Evolutionary conservation across 2,329 filamentous ascomycete genomes (phyloP).

Genomic region (Cryphonectria carpinicola): DNA sequence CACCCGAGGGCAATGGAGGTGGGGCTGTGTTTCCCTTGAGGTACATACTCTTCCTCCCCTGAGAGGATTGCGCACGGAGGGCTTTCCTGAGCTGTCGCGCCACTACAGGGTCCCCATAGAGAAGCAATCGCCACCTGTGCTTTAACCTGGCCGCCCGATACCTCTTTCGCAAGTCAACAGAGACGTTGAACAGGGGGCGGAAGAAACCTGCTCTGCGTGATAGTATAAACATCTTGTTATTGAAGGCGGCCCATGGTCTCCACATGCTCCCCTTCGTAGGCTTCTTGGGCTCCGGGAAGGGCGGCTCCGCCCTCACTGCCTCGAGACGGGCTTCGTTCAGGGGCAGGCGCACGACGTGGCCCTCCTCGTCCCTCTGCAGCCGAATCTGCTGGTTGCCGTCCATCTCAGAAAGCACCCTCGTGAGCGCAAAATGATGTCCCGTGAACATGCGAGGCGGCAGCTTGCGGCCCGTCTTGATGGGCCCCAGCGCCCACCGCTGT

Average conservation of each 20-base stretch:
- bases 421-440: constrained; percentile 19
- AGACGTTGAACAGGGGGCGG: not conserved
- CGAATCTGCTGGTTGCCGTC: not conserved
- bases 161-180: not conserved
- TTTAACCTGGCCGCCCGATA: not conserved
- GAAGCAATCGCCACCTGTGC: not conserved
- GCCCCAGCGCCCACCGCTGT: constrained; percentile 1
- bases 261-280: not conserved
- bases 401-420: not conserved
- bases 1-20: not conserved
- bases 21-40: not conserved
- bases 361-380: not conserved
- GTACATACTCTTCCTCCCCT: not conserved
- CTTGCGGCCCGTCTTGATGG: not conserved
- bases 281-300: not conserved
- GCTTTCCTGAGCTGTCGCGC: not conserved
- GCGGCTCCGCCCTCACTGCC: too few species aligned
- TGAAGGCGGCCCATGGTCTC: not conserved
- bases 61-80: not conserved
- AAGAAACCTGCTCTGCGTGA: not conserved
- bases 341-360: too few species aligned
- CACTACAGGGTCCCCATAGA: not conserved
- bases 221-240: not conserved
- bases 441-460: constrained; percentile 15
- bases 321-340: not conserved